Evolutionary conservation across 2,329 filamentous ascomycete species (phyloP).

Genomic region (Paraconiothyrium sp.): DNA sequence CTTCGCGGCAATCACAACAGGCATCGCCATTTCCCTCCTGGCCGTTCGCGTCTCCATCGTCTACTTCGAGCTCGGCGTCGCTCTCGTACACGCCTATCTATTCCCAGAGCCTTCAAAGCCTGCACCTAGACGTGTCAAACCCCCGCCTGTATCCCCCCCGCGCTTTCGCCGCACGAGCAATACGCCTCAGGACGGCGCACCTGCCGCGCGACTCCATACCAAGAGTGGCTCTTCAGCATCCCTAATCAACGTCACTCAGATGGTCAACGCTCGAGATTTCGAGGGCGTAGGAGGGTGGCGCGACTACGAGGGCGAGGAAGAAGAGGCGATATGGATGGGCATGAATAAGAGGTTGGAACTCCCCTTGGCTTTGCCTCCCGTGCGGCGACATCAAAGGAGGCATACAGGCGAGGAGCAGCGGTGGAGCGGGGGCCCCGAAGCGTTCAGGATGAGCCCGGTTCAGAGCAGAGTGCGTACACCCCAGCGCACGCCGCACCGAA

Average conservation of each 20-base stretch:
- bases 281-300: slow-evolving; percentile 57
- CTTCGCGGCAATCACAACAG: slow-evolving; percentile 51
- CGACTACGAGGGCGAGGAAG: slow-evolving; percentile 49
- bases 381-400: slow-evolving; percentile 41
- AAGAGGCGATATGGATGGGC: slow-evolving; percentile 56
- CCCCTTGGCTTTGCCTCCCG: slow-evolving; percentile 37
- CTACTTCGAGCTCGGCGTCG: slow-evolving; percentile 54
- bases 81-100: slow-evolving; percentile 51
- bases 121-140: slow-evolving; percentile 26
- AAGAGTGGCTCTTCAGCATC: slow-evolving; percentile 48
- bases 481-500: slow-evolving; percentile 16
- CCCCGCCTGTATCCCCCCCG: slow-evolving; percentile 30
- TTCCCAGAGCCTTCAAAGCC: slow-evolving; percentile 34
- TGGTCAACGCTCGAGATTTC: slow-evolving; percentile 47
- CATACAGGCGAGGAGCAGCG: slow-evolving; percentile 43
- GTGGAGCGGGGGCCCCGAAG: slow-evolving; percentile 44
- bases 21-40: slow-evolving; percentile 50
- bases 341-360: slow-evolving; percentile 55
- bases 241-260: slow-evolving; percentile 43
- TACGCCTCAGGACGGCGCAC: slow-evolving; percentile 33
- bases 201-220: slow-evolving; percentile 28
- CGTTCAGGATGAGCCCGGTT: slow-evolving; percentile 49
- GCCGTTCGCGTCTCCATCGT: slow-evolving; percentile 52
- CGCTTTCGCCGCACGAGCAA: slow-evolving; percentile 37
- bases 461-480: slow-evolving; percentile 49